phyloP scores from a whole-genome alignment of 306 rosid genomes.

The Castanopsis chinensis region DNA sequence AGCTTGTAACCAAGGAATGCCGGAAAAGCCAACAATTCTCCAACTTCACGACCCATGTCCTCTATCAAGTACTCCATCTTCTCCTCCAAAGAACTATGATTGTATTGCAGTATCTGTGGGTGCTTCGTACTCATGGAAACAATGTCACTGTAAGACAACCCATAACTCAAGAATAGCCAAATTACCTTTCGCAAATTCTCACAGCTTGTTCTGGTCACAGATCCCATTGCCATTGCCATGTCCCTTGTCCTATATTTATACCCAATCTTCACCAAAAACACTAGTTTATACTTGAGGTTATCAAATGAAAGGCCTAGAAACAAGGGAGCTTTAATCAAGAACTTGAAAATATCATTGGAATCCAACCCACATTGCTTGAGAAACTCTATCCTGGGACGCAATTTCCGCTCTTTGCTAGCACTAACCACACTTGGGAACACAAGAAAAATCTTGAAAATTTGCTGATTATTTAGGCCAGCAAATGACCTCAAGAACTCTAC shows the following conservation, averaged over 20 bases:
- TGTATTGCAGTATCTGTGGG: constrained; percentile 76
- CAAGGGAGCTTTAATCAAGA: constrained; percentile 66
- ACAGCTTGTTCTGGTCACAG: constrained; percentile 64
- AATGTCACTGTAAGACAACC: constrained; percentile 57
- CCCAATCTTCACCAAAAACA: constrained; percentile 69
- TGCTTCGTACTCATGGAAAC: constrained; percentile 74
- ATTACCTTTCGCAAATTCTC: constrained; percentile 71
- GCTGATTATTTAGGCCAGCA: constrained; percentile 47
- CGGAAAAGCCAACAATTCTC: constrained; percentile 66
- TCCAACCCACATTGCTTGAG: constrained; percentile 75
- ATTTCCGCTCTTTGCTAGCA: constrained; percentile 70
- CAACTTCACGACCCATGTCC: constrained; percentile 68
- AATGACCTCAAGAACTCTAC: constrained; percentile 56
- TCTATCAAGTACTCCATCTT: constrained; percentile 70
- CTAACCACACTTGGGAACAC: constrained; percentile 59
- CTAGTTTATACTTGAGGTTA: constrained; percentile 62
- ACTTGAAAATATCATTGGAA: constrained; percentile 57
- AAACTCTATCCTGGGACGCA: constrained; percentile 65
- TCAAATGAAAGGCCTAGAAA: constrained; percentile 62
- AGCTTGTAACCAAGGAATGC: constrained; percentile 79
- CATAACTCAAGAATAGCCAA: constrained; percentile 52
- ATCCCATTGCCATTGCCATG: constrained; percentile 54
- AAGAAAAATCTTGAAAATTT: constrained; percentile 59
- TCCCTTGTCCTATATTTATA: constrained; percentile 59
- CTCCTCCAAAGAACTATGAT: constrained; percentile 49